Conservation (phyloP, 2,329 filamentous ascomycete species). For the Nannizziopsis arthrosporioides region DNA sequence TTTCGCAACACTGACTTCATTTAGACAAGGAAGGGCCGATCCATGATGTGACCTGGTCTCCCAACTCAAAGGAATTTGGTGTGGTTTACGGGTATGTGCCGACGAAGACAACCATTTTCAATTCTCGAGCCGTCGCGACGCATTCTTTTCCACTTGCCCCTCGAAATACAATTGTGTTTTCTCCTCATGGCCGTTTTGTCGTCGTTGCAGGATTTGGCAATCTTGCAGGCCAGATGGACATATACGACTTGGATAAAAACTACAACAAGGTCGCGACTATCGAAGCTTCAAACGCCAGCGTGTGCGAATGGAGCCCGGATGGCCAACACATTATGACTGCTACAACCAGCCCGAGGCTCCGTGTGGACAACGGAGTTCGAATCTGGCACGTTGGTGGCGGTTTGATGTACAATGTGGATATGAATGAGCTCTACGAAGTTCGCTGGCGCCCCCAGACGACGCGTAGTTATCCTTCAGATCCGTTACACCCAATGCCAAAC, state of each 20-base stretch:
- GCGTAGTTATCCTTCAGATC: slow-evolving; percentile 52
- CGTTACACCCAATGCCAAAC: slow-evolving; percentile 59
- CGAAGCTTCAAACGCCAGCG: slow-evolving; percentile 86
- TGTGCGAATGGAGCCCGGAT: slow-evolving; percentile 95
- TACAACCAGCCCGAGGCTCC: slow-evolving; percentile 88
- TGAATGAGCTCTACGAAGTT: slow-evolving; percentile 87
- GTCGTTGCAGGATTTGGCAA: slow-evolving; percentile 95
- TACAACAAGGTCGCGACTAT: slow-evolving; percentile 87
- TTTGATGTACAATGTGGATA: slow-evolving; percentile 91
- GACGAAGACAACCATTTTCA: slow-evolving; percentile 98
- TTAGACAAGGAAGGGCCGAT: slow-evolving; percentile 92
- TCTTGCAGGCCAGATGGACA: slow-evolving; percentile 90
- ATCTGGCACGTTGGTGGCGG: slow-evolving; percentile 84
- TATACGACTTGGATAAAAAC: slow-evolving; percentile 92
- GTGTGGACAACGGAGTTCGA: slow-evolving; percentile 92
- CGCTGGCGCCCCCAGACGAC: slow-evolving; percentile 68
- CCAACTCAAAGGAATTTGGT: slow-evolving; percentile 93
- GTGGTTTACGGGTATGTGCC: slow-evolving; percentile 98
- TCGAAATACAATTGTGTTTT: slow-evolving; percentile 91
- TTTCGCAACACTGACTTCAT: neutral
- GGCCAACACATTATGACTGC: slow-evolving; percentile 92
- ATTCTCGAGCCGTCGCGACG: slow-evolving; percentile 66
- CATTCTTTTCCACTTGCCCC: slow-evolving; percentile 80
- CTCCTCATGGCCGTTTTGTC: slow-evolving; percentile 82
- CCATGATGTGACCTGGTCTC: slow-evolving; percentile 96